These are phyloP conservation scores for Deinandra increscens DNA, from an alignment of 129 eudicot genomes.

Conservation along the genomic window DNA sequence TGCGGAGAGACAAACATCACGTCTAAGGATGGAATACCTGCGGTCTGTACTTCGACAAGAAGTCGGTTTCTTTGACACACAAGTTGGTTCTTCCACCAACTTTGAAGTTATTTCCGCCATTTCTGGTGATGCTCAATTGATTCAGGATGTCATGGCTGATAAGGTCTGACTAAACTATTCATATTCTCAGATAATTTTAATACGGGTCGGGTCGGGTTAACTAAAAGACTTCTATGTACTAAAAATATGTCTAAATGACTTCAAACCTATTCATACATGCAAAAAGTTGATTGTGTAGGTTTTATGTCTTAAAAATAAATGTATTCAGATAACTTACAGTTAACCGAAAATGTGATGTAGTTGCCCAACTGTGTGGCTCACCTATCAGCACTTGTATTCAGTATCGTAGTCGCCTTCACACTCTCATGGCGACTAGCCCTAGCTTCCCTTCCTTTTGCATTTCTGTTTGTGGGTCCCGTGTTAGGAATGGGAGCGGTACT, in stretches of 20 bases:
- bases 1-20: conserved; percentile 75
- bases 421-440: conserved; percentile 78
- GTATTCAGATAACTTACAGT: neutral
- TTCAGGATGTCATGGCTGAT: conserved; percentile 76
- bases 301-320: no score
- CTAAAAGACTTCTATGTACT: neutral
- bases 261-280: no score
- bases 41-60: conserved; percentile 77
- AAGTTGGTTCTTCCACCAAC: conserved; percentile 63
- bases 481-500: conserved; percentile 52
- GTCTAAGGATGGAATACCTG: conserved; percentile 61
- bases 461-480: conserved; percentile 56
- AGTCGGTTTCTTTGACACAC: conserved; percentile 69
- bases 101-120: conserved; percentile 64
- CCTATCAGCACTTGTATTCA: conserved; percentile 42
- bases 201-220: neutral
- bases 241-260: no score
- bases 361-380: conserved; percentile 67
- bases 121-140: conserved; percentile 67
- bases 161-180: conserved; percentile 51
- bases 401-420: conserved; percentile 47
- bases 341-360: conserved; percentile 32
- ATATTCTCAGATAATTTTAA: neutral
- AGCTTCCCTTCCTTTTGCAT: conserved; percentile 56
- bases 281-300: no score